These are phyloP conservation scores for Friedmanniomyces endolithicus DNA, from an alignment of 495 filamentous ascomycete genomes.

Conservation along the genomic window DNA sequence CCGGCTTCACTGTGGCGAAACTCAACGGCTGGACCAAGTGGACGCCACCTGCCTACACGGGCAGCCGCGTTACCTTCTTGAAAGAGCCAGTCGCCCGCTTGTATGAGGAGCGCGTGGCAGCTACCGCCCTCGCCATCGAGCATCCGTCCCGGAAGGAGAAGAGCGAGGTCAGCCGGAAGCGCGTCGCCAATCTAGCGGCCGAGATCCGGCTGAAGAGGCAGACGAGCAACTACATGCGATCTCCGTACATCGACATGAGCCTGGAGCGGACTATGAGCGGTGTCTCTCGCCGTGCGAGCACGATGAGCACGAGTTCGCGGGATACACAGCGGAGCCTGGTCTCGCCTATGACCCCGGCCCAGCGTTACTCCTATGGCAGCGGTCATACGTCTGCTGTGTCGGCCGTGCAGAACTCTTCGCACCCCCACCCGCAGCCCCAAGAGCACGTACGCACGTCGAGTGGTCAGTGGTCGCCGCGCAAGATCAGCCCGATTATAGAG, in stretches of 20 bases:
- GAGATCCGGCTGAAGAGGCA: constrained; percentile 23
- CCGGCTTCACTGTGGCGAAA: constrained; percentile 41
- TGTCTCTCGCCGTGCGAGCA: background rate
- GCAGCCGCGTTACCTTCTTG: constrained; percentile 47
- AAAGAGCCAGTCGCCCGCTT: constrained; percentile 49
- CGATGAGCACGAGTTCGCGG: background rate
- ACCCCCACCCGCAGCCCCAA: background rate
- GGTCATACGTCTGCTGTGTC: background rate
- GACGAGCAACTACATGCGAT: constrained; percentile 15
- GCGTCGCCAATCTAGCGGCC: constrained; percentile 24
- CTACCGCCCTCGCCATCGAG: constrained; percentile 13
- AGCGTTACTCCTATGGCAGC: background rate
- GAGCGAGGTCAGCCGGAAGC: constrained; percentile 25
- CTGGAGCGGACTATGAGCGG: constrained; percentile 28
- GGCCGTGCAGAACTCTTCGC: constrained; percentile 1
- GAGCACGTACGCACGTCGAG: background rate
- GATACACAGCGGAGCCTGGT: background rate
- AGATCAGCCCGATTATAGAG: constrained; percentile 16
- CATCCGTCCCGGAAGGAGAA: constrained; percentile 13
- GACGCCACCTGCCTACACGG: constrained; percentile 33
- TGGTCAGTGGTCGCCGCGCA: background rate
- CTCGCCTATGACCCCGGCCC: background rate
- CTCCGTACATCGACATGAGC: constrained; percentile 22
- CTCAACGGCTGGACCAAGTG: constrained; percentile 46
- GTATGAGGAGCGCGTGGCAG: constrained; percentile 41